phyloP scores from a whole-genome alignment of 208 protist species.

The Willaertia magna region DNA sequence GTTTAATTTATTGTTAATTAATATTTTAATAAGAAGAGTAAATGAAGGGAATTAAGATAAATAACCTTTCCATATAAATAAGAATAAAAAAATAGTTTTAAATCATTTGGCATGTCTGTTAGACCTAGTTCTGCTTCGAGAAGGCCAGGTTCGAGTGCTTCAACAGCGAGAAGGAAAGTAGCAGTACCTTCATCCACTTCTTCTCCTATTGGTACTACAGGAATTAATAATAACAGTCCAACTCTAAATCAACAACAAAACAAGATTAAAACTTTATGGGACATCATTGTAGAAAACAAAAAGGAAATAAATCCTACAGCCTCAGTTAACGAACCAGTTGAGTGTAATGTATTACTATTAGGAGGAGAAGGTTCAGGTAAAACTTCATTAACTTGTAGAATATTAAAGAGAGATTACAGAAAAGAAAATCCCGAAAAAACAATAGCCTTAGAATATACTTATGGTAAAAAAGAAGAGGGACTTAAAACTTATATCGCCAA shows the following conservation, averaged over 20 bases:
- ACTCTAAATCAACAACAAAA: neutral
- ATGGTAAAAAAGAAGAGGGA: constrained; percentile 53
- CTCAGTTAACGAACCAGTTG: neutral
- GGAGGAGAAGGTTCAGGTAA: constrained; percentile 40
- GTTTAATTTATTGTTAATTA: neutral
- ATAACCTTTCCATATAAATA: too few species aligned
- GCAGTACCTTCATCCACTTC: too few species aligned
- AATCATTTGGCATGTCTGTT: too few species aligned
- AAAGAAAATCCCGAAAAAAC: constrained; percentile 47
- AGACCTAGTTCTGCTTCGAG: neutral
- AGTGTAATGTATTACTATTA: neutral
- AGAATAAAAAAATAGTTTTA: too few species aligned
- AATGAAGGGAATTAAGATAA: too few species aligned
- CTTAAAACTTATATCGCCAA: constrained; percentile 58
- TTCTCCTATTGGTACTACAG: too few species aligned
- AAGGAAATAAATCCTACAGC: neutral
- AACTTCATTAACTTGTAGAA: constrained; percentile 53
- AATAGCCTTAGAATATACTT: constrained; percentile 68
- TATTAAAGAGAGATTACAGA: constrained; percentile 31
- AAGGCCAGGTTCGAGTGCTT: neutral
- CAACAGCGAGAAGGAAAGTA: neutral
- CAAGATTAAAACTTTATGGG: neutral
- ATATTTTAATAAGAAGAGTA: too few species aligned
- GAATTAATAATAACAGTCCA: too few species aligned
- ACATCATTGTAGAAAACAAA: neutral